Percentiles rank a stretch among this genome's conserved stretches.
Conservation (phyloP, 108 stramenopile species). For the Seminavis robusta region DNA sequence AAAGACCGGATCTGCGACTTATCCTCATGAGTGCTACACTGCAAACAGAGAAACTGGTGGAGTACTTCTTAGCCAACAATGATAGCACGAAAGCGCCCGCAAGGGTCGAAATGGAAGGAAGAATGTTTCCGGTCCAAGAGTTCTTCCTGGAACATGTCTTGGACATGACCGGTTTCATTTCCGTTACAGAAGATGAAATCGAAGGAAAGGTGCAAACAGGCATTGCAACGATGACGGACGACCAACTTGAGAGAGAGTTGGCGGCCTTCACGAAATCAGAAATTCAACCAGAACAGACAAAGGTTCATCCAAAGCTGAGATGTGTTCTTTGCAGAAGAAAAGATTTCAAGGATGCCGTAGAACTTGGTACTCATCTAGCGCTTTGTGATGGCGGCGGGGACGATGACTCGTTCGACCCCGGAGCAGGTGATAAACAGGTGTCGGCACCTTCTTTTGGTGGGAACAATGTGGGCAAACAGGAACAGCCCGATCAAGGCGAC, state of each 20-base stretch:
- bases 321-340: too few species aligned
- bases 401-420: conserved; percentile 12
- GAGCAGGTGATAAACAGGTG: conserved; percentile 15
- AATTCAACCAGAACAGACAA: too few species aligned
- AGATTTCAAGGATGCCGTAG: conserved; percentile 44
- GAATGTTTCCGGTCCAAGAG: conserved; percentile 76
- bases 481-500: neutral
- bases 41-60: conserved; percentile 48
- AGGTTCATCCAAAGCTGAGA: too few species aligned
- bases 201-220: neutral
- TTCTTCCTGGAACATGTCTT: conserved; percentile 79
- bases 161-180: conserved; percentile 50
- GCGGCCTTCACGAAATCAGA: too few species aligned
- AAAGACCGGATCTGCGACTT: conserved; percentile 59
- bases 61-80: too few species aligned
- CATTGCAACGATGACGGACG: too few species aligned
- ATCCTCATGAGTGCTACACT: conserved; percentile 80
- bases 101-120: conserved; percentile 71
- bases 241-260: too few species aligned
- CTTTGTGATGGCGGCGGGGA: conserved; percentile 42
- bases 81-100: conserved; percentile 37
- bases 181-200: conserved; percentile 17
- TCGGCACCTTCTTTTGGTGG: neutral
- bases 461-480: neutral
- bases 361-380: conserved; percentile 60